Base-by-base conservation (phyloP, 2,329 filamentous ascomycete species). In the Epichloe brachyelytri region DNA sequence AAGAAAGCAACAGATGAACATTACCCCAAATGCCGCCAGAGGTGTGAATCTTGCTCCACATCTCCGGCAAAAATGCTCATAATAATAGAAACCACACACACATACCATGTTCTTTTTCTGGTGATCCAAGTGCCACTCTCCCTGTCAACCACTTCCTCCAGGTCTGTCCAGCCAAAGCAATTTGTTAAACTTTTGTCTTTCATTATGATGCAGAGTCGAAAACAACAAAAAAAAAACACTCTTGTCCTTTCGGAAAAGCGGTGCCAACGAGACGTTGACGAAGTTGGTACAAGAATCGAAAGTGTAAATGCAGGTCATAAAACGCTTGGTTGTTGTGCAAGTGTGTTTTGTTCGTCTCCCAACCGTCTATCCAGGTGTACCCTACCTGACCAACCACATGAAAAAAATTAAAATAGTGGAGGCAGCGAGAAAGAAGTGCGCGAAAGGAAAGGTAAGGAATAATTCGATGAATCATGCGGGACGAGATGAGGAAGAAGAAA, bases 211-310 rank as follows among this genome's bases (percentile, higher is more conserved):
- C 57, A 57, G 58, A 52, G 47, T 55, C 43, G 46, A 53, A 55
- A 54, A n/a, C 4, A 20, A 36, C 3, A 20, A 26, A 38, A 38
- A 26, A 46, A 38, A 38, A 12, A 4, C 8, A 30, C 8, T 4
- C 37, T 45, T 49, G 22, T 49, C 57, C 58, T 60, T 57, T 59
- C 50, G 55, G 53, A 51, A 56, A 60, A 57, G 59, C 54, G 58
- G 55, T 19, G 54, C 54, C 54, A 56, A 60, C 58, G 59, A 60
- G 60, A 59, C 57, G 60, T 62, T 61, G 58, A 64, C 59, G 60
- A 64, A 65, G 66, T 64, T 69, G 65, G 65, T 73, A 73, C 70
- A 74, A 67, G 65, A 69, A 70, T 63, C 57, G 62, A 66, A 65
- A 60, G 57, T 60, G 56, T 56, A 65, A 71, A 71, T 67, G 64